Evolutionary conservation across 306 rosid genomes (phyloP).

Genomic region (Crataegus laevigata): DNA sequence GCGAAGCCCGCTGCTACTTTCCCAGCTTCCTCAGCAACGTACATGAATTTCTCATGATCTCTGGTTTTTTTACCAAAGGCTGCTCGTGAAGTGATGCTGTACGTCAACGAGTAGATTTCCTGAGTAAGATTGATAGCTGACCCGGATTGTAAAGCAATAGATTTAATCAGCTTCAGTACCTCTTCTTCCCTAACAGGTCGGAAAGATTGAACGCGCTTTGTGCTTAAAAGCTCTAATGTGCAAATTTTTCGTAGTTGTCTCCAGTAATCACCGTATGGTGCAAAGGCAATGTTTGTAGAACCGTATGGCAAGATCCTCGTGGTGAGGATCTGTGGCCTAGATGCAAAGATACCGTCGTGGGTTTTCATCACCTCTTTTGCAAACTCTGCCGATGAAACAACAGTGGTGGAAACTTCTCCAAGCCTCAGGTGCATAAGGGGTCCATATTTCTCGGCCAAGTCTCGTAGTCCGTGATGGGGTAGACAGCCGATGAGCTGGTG

Average conservation of each 20-base stretch:
- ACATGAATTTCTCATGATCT: slow-evolving; percentile 17
- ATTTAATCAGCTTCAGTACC: slow-evolving; percentile 17
- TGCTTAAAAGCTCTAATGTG: slow-evolving; percentile 28
- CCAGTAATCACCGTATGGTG: slow-evolving; percentile 45
- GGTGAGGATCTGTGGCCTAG: slow-evolving; percentile 23
- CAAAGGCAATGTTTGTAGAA: slow-evolving; percentile 11
- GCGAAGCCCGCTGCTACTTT: slow-evolving; percentile 17
- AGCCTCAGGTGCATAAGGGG: slow-evolving; percentile 43
- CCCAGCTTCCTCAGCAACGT: not conserved
- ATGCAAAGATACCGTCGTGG: slow-evolving; percentile 28
- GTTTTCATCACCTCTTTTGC: slow-evolving; percentile 39
- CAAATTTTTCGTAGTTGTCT: slow-evolving; percentile 47
- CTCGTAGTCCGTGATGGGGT: slow-evolving; percentile 9
- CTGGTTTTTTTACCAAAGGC: slow-evolving; percentile 21
- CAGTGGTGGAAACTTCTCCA: slow-evolving; percentile 28
- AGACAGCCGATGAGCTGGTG: slow-evolving; percentile 13
- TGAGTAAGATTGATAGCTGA: slow-evolving; percentile 22
- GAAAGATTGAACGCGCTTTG: slow-evolving; percentile 33
- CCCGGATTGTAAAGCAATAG: slow-evolving; percentile 12
- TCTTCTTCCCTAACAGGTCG: slow-evolving; percentile 42
- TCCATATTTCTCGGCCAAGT: slow-evolving; percentile 32
- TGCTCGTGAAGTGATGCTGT: slow-evolving; percentile 21
- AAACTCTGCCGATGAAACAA: slow-evolving; percentile 39
- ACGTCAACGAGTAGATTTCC: not conserved
- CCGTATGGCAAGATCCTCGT: slow-evolving; percentile 16